These are phyloP conservation scores for Clavispora santaluciae DNA, from an alignment of 805 yeast genomes.

Conservation along the genomic window DNA sequence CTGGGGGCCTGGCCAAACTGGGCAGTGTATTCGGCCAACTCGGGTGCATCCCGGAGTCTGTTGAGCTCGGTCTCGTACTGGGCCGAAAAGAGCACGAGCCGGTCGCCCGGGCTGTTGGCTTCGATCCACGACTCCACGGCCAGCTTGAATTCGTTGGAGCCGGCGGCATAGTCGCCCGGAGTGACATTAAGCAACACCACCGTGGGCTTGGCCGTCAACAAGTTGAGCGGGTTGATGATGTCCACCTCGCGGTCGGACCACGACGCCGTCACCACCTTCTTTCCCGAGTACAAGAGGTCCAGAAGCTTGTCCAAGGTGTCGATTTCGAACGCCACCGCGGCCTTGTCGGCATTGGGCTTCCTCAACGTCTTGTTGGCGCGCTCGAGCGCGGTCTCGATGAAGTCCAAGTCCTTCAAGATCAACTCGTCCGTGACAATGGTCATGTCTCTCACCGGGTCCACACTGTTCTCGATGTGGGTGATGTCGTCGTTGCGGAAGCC, in stretches of 20 bases:
- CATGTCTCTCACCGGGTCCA: conserved; percentile 17
- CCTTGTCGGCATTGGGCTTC: conserved; percentile 25
- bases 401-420: conserved; percentile 54
- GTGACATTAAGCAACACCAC: conserved; percentile 71
- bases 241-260: conserved; percentile 65
- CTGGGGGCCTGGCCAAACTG: conserved; percentile 33
- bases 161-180: conserved; percentile 57
- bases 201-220: conserved; percentile 87
- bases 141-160: conserved; percentile 46
- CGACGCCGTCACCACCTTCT: conserved; percentile 51
- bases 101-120: conserved; percentile 57
- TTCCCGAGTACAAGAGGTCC: conserved; percentile 42
- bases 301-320: conserved; percentile 27
- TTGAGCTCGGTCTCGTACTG: conserved; percentile 38
- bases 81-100: conserved; percentile 39
- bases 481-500: conserved; percentile 43
- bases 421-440: conserved; percentile 51
- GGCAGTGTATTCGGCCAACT: conserved; percentile 16
- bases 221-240: conserved; percentile 63
- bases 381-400: conserved; percentile 50
- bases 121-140: conserved; percentile 63
- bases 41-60: conserved; percentile 11
- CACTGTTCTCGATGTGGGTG: conserved; percentile 17
- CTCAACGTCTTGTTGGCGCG: conserved; percentile 23
- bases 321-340: conserved; percentile 22